phyloP scores from a whole-genome alignment of 2,329 filamentous ascomycete species.

The Triangularia setosa region DNA sequence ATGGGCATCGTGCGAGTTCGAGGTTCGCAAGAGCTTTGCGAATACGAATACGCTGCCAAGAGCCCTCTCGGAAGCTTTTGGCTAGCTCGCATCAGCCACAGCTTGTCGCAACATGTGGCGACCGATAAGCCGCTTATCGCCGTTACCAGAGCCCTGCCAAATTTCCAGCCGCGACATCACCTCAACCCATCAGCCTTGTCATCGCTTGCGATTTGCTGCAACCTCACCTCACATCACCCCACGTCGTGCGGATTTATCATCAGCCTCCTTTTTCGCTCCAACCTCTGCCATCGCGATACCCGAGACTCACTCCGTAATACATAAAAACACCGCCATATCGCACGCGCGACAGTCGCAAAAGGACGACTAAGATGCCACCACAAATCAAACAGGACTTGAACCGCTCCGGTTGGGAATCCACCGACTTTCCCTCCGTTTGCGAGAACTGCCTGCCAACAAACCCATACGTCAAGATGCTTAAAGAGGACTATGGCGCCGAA shows the following conservation, averaged over 20 bases:
- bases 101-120: background rate
- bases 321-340: background rate
- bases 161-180: slow-evolving; percentile 1
- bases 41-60: slow-evolving; percentile 19
- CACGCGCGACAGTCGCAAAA: background rate
- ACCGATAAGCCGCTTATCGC: slow-evolving; percentile 3
- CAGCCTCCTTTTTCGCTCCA: background rate
- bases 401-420: slow-evolving; percentile 92
- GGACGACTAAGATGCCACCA: slow-evolving; percentile 59
- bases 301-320: background rate
- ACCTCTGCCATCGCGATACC: background rate
- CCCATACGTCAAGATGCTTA: slow-evolving; percentile 97
- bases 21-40: background rate
- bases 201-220: background rate
- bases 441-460: slow-evolving; percentile 95
- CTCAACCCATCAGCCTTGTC: background rate
- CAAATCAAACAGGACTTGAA: slow-evolving; percentile 97
- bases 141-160: background rate
- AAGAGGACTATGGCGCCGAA: slow-evolving; percentile 89
- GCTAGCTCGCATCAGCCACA: background rate
- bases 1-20: background rate
- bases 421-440: slow-evolving; percentile 82
- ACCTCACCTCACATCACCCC: slow-evolving; percentile 2
- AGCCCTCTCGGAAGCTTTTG: background rate
- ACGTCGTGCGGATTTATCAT: background rate